phyloP scores from a whole-genome alignment of 78 protist species.

The slime mould (Dictyostelium discoideum) region DNA sequence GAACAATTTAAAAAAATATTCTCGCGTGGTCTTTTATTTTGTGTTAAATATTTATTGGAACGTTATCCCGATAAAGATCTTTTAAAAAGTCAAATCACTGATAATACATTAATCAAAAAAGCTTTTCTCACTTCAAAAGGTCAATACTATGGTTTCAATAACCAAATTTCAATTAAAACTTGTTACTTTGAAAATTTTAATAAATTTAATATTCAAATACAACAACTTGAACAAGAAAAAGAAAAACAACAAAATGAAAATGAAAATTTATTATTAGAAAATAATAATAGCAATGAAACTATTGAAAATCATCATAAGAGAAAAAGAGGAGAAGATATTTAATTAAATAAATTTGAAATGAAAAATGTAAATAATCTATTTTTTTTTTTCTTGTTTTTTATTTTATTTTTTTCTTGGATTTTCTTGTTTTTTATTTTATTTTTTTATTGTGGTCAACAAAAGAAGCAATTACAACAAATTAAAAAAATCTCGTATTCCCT shows the following conservation, averaged over 20 bases:
- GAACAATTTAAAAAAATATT: background rate
- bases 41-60: background rate
- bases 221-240: background rate
- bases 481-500: too few species aligned
- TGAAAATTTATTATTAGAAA: background rate
- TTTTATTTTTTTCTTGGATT: background rate
- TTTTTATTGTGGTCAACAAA: background rate
- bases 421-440: background rate
- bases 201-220: background rate
- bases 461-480: too few species aligned
- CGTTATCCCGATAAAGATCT: background rate
- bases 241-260: background rate
- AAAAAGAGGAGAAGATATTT: background rate
- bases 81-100: background rate
- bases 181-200: background rate
- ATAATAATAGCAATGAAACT: background rate
- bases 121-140: background rate
- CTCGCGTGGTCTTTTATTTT: background rate
- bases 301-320: background rate
- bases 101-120: background rate
- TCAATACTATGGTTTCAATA: slow-evolving; percentile 1
- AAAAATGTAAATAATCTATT: too few species aligned
- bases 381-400: background rate
- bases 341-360: background rate
- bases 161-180: background rate